Conservation (phyloP, 257 asterid species). For the Coffea canephora region DNA sequence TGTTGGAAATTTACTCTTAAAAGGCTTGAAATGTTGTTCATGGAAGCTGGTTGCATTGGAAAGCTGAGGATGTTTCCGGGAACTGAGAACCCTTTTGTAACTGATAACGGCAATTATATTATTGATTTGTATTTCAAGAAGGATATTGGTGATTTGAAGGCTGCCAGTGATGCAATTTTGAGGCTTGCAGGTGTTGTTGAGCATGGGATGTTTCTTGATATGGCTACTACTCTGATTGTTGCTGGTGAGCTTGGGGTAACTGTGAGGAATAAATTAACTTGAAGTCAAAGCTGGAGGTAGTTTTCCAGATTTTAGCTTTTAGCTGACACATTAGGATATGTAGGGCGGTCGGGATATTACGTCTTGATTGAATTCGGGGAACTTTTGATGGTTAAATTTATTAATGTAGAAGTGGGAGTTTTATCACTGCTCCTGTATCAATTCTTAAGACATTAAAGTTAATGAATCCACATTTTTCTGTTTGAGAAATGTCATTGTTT, state of each 20-base stretch:
- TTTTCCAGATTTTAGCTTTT: neutral
- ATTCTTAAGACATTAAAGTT: neutral
- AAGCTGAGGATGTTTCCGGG: slow-evolving; percentile 26
- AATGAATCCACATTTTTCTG: neutral
- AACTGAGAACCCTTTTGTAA: slow-evolving; percentile 23
- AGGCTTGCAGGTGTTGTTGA: slow-evolving; percentile 53
- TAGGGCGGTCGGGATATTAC: slow-evolving; percentile 1
- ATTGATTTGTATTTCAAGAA: slow-evolving; percentile 39
- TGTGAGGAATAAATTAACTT: slow-evolving; percentile 29
- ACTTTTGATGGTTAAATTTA: neutral
- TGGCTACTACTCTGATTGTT: slow-evolving; percentile 45
- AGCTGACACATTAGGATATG: slow-evolving; percentile 16
- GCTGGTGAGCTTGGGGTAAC: slow-evolving; percentile 41
- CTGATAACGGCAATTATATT: slow-evolving; percentile 41
- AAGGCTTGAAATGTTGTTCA: slow-evolving; percentile 44
- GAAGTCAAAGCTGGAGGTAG: slow-evolving; percentile 16
- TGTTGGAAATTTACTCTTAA: slow-evolving; percentile 35
- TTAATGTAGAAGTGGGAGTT: slow-evolving; percentile 2
- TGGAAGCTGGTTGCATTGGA: slow-evolving; percentile 41
- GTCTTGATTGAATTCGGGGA: slow-evolving; percentile 3
- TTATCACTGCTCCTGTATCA: neutral
- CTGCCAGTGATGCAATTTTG: slow-evolving; percentile 44
- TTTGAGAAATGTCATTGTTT: neutral
- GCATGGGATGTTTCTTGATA: slow-evolving; percentile 48
- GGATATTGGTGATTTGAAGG: slow-evolving; percentile 42